phyloP scores from a whole-genome alignment of 768 basidiomycete species.

The Rossbeevera mucosa region DNA sequence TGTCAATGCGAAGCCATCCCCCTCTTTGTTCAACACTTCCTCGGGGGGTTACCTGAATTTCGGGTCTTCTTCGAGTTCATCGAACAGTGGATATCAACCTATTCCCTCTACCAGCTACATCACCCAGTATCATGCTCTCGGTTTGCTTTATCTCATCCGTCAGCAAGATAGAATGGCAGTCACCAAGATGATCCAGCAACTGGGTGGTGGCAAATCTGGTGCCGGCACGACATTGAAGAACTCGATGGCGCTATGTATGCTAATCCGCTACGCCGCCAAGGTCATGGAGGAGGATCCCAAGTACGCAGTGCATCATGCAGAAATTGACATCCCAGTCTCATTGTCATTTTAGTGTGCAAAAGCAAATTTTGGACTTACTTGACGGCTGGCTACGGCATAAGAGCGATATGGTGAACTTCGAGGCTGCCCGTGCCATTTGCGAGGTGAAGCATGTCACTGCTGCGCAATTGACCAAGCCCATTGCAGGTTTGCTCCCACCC shows the following conservation, averaged over 20 bases:
- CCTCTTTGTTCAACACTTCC: slow-evolving; percentile 59
- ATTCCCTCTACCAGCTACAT: slow-evolving; percentile 88
- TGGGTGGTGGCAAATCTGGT: slow-evolving; percentile 84
- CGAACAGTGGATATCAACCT: slow-evolving; percentile 64
- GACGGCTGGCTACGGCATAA: slow-evolving; percentile 97
- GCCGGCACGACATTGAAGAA: slow-evolving; percentile 85
- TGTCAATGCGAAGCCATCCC: slow-evolving; percentile 78
- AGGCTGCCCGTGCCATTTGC: slow-evolving; percentile 95
- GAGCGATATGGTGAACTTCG: slow-evolving; percentile 99
- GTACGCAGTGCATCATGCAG: slow-evolving; percentile 45
- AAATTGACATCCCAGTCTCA: neutral
- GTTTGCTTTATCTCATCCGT: slow-evolving; percentile 88
- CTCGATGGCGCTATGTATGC: slow-evolving; percentile 96
- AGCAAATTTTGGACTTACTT: slow-evolving; percentile 87
- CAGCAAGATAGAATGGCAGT: slow-evolving; percentile 99
- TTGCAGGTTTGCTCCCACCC: slow-evolving; percentile 60
- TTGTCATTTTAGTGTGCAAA: slow-evolving; percentile 60
- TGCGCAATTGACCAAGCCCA: slow-evolving; percentile 77
- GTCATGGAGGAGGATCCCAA: slow-evolving; percentile 99
- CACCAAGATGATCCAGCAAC: slow-evolving; percentile 98
- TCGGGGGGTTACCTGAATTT: slow-evolving; percentile 71
- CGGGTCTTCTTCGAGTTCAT: slow-evolving; percentile 46
- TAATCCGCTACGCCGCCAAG: slow-evolving; percentile 97
- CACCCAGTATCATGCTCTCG: slow-evolving; percentile 95
- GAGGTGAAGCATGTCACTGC: slow-evolving; percentile 85